phyloP scores from a whole-genome alignment of 495 filamentous ascomycete genomes.

The Aspergillus funiculosus region DNA sequence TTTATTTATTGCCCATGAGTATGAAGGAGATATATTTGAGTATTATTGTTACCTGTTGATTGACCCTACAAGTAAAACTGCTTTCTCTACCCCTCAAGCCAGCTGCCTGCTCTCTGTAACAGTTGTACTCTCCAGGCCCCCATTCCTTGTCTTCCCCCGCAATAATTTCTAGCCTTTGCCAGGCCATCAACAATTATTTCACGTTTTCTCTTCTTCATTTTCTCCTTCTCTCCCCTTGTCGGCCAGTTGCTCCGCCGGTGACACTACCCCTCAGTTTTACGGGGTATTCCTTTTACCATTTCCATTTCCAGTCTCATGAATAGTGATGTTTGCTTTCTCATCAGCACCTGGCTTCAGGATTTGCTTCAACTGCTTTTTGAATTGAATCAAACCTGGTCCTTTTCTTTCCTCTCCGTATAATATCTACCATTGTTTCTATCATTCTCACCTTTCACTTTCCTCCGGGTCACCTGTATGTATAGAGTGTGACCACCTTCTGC shows the following conservation, averaged over 20 bases:
- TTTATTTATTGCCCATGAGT: too few relatives aligned
- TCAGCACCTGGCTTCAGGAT: constrained; percentile 2
- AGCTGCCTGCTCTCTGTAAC: neutral
- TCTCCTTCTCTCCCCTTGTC: too few relatives aligned
- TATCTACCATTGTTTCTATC: too few relatives aligned
- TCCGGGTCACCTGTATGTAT: constrained; percentile 3
- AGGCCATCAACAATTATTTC: constrained; percentile 4
- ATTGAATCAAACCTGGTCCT: constrained; percentile 3
- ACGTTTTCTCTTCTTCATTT: constrained; percentile 2
- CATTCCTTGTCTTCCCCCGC: constrained; percentile 3
- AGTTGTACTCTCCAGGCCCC: neutral
- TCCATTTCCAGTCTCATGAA: too few relatives aligned
- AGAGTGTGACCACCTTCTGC: neutral
- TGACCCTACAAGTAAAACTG: neutral
- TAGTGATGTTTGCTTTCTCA: too few relatives aligned
- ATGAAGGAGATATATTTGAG: too few relatives aligned
- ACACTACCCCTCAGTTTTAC: too few relatives aligned
- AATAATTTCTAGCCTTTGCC: constrained; percentile 2
- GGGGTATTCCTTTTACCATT: too few relatives aligned
- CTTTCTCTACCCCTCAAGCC: neutral
- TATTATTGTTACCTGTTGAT: neutral
- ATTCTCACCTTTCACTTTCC: neutral
- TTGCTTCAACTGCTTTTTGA: constrained; percentile 10
- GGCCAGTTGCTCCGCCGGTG: too few relatives aligned
- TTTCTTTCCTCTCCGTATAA: too few relatives aligned